Conservation (phyloP, 2,329 filamentous ascomycete species). For the Aspergillus quadricinctus region DNA sequence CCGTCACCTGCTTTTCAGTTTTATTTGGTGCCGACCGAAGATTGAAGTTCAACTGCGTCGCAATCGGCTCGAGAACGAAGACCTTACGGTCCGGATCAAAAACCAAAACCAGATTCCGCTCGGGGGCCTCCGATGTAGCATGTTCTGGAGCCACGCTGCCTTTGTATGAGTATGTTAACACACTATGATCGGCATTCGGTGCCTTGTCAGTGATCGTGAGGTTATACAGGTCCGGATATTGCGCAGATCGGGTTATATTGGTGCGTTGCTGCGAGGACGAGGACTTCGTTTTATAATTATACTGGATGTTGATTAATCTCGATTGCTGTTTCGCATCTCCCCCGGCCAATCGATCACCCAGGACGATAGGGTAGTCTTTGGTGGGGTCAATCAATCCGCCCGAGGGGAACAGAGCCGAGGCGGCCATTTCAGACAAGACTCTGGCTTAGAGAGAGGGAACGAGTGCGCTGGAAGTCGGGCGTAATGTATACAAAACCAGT, state of each 20-base stretch:
- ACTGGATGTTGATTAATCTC: conserved; percentile 40
- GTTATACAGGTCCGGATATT: conserved; percentile 35
- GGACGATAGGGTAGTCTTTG: conserved; percentile 45
- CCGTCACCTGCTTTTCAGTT: conserved; percentile 59
- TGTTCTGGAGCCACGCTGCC: conserved; percentile 37
- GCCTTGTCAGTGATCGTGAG: conserved; percentile 41
- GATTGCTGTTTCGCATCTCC: conserved; percentile 18
- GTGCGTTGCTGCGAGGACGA: conserved; percentile 36
- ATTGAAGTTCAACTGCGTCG: conserved; percentile 86
- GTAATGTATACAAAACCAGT: conserved; percentile 4
- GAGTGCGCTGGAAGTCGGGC: background rate
- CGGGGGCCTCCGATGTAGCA: conserved; percentile 22
- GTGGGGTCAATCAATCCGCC: conserved; percentile 40
- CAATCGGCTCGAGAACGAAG: conserved; percentile 76
- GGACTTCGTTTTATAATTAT: conserved; percentile 44
- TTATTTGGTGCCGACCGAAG: conserved; percentile 65
- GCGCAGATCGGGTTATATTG: conserved; percentile 31
- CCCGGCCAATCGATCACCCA: conserved; percentile 39
- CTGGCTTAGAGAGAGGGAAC: background rate
- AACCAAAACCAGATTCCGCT: conserved; percentile 53
- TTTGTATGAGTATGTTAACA: conserved; percentile 37
- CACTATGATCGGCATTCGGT: conserved; percentile 34
- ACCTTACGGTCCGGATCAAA: conserved; percentile 71
- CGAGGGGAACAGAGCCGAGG: conserved; percentile 25
- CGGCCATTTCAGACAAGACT: conserved; percentile 24